Evolutionary conservation across 2,329 filamentous ascomycete genomes (phyloP).

Genomic region (Lecanoromycetidae sp.): DNA sequence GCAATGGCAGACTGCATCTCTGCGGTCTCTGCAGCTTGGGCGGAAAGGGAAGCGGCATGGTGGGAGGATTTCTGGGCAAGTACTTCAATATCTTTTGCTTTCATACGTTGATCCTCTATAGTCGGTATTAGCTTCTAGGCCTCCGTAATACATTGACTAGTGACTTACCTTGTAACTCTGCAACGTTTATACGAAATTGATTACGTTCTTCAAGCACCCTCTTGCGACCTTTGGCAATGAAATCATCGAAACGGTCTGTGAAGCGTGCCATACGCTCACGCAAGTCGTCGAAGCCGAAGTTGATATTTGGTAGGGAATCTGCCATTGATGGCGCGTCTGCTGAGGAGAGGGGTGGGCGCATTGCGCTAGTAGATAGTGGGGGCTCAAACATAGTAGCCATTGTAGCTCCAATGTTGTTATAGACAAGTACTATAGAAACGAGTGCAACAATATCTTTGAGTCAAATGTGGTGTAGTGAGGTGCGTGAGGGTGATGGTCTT

Average conservation of each 20-base stretch:
- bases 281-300: conserved; percentile 92
- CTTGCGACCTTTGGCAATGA: conserved; percentile 84
- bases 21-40: conserved; percentile 48
- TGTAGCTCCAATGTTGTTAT: neutral
- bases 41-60: conserved; percentile 44
- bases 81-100: conserved; percentile 77
- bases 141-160: neutral
- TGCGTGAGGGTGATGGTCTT: too few relatives aligned
- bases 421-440: conserved; percentile 18
- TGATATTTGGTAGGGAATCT: conserved; percentile 67
- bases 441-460: neutral
- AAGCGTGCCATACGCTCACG: conserved; percentile 93
- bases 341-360: conserved; percentile 39
- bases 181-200: conserved; percentile 79
- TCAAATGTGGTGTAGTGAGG: too few relatives aligned
- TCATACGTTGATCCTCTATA: conserved; percentile 81
- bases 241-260: conserved; percentile 77
- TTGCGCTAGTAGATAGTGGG: conserved; percentile 42
- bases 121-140: neutral
- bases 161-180: conserved; percentile 71
- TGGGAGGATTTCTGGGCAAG: conserved; percentile 43
- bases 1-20: conserved; percentile 51
- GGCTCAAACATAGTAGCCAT: conserved; percentile 42
- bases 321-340: conserved; percentile 48
- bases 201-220: conserved; percentile 86